phyloP scores from a whole-genome alignment of 768 basidiomycete species.

The Russula sp. region DNA sequence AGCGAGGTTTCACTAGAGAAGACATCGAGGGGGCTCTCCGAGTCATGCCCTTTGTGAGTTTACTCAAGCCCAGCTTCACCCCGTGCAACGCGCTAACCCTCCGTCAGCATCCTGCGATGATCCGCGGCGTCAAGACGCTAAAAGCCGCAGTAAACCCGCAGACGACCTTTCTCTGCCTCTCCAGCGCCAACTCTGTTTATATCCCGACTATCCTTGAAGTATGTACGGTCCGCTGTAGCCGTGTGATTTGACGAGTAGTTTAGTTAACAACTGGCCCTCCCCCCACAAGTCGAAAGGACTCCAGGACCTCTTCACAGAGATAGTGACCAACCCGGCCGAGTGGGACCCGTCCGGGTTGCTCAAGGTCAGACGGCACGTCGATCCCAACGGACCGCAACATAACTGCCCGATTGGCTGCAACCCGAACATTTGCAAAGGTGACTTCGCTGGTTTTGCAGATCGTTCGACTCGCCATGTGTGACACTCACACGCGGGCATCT shows the following conservation, averaged over 20 bases:
- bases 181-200: conserved; percentile 90
- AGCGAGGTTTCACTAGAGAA: conserved; percentile 57
- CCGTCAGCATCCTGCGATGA: conserved; percentile 91
- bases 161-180: conserved; percentile 84
- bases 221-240: not conserved
- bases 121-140: conserved; percentile 71
- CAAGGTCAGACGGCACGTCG: conserved; percentile 67
- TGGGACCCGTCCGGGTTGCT: conserved; percentile 71
- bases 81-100: not conserved
- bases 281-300: conserved; percentile 63
- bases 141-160: conserved; percentile 57
- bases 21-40: conserved; percentile 76
- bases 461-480: not conserved
- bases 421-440: conserved; percentile 94
- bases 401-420: conserved; percentile 82
- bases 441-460: no score
- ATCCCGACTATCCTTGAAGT: conserved; percentile 88
- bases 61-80: not conserved
- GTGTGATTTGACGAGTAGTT: not conserved
- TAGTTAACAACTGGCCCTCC: not conserved
- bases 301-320: conserved; percentile 64
- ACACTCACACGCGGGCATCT: not conserved
- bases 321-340: conserved; percentile 89
- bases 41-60: conserved; percentile 80
- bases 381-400: conserved; percentile 75